phyloP scores from a whole-genome alignment of 163 green algal species.

The Chlorella variabilis region DNA sequence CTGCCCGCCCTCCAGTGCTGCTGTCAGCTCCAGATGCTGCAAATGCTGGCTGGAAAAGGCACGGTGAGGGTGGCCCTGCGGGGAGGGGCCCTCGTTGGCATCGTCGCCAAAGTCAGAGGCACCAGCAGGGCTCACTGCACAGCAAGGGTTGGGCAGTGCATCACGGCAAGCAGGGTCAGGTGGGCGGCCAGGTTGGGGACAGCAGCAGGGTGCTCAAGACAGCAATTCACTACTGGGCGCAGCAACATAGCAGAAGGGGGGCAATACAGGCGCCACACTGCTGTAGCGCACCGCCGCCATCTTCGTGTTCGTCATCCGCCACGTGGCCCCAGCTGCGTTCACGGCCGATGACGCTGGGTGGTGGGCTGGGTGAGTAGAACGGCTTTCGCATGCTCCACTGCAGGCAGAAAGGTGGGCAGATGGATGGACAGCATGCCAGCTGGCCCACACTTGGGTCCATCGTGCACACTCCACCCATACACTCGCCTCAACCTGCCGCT shows the following conservation, averaged over 20 bases:
- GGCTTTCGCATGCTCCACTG: conserved; percentile 31
- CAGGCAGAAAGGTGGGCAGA: background rate
- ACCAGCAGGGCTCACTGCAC: conserved; percentile 26
- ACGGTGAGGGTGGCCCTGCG: background rate
- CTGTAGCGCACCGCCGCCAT: too few species aligned
- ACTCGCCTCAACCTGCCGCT: conserved; percentile 14
- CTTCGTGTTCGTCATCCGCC: conserved; percentile 44
- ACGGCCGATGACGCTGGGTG: conserved; percentile 10
- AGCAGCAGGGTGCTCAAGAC: too few species aligned
- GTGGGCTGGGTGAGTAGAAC: conserved; percentile 3
- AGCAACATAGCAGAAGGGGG: too few species aligned
- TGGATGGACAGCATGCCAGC: background rate
- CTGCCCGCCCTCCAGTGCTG: conserved; percentile 15
- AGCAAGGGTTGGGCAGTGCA: background rate
- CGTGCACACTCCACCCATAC: background rate
- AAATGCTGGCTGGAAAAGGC: conserved; percentile 24
- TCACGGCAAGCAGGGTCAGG: background rate
- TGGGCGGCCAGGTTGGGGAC: background rate
- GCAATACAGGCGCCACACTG: too few species aligned
- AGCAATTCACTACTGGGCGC: background rate
- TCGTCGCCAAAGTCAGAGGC: conserved; percentile 1
- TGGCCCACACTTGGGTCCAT: background rate
- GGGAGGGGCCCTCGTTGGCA: conserved; percentile 7
- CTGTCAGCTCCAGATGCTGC: conserved; percentile 23
- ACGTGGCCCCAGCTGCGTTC: conserved; percentile 21